Base-by-base conservation (phyloP, 257 asterid genomes). In the Cynanchum wilfordii region DNA sequence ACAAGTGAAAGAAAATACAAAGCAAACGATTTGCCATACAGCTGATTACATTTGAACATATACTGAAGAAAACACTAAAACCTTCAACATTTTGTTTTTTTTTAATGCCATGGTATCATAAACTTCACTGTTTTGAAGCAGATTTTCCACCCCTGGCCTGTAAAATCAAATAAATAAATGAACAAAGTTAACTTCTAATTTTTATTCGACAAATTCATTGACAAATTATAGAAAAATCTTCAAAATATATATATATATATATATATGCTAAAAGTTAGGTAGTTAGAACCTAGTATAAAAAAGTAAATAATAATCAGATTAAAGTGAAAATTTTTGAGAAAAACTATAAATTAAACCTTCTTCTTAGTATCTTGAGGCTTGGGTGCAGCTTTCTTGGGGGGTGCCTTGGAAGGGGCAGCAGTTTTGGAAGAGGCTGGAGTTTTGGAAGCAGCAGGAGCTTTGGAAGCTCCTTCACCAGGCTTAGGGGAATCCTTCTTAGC, bases 101-200 rank as follows among this genome's bases (percentile, higher is more conserved):
- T 27, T 2, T 51, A 20, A 70, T 20, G 29, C 9, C 5, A 33
- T 33, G n/a, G n/a, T n/a, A 33, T 22, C 16, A 58, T 58, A n/a
- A 25, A 25, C 52, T 15, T 58, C 30, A 40, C 58, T 72, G 17
- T 52, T 72, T 72, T 12, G 75, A 59, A 58, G 75, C 69, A 17
- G 75, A 72, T 72, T 72, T 72, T 19, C 68, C 58, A 3, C 13
- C 33, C 75, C 27, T 44, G 22, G 7, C 59, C 75, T 58, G 75
- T 17, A 56, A 33, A 36, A 12, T 10, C 16, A 50, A 50, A 3
- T 27, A 25, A 62, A 5, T 29, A 15, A 16, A 16, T 42, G 0
- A 40, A 40, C 10, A 40, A 40, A 40, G 8, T 40, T 40, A 4
- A 0, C 6, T 40, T 36, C 40, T 1, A 36, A n/a, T n/a, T 36